A percentile compares a stretch with the other conserved stretches of the same genome.
phyloP scores from a whole-genome alignment of 78 protist genomes.

The Bodo saltans region DNA sequence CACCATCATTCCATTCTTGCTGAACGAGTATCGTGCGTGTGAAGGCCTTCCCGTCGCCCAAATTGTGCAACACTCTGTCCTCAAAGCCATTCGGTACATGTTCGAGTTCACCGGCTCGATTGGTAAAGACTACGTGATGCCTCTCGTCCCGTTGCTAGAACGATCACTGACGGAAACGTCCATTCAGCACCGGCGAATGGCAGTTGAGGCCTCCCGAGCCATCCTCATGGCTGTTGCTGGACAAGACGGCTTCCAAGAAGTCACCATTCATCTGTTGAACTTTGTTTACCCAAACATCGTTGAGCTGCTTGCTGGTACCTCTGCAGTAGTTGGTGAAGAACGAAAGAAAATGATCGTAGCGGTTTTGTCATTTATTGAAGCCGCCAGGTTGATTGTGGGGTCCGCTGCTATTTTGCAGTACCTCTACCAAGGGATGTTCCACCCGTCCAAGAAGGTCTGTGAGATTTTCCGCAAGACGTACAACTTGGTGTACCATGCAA shows the following conservation, averaged over 20 bases:
- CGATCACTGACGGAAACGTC: conserved; percentile 98
- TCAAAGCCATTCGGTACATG: conserved; percentile 93
- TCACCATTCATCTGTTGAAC: conserved; percentile 92
- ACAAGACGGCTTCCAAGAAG: conserved; percentile 83
- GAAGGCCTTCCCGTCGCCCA: conserved; percentile 78
- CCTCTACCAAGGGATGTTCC: conserved; percentile 84
- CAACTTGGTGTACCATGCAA: conserved; percentile 90
- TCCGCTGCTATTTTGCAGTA: conserved; percentile 78
- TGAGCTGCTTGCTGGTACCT: conserved; percentile 87
- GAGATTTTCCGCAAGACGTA: conserved; percentile 95
- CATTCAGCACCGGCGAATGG: conserved; percentile 94
- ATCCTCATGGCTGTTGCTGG: conserved; percentile 65
- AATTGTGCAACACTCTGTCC: conserved; percentile 95
- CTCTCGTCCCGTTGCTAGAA: conserved; percentile 92
- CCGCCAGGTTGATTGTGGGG: conserved; percentile 89
- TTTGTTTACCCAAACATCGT: conserved; percentile 98
- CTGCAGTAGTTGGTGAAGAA: no score
- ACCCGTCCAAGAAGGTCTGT: conserved; percentile 86
- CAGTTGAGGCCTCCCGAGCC: conserved; percentile 72
- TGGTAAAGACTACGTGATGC: conserved; percentile 92
- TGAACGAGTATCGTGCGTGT: conserved; percentile 95
- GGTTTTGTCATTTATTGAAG: conserved; percentile 87
- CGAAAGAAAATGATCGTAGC: not conserved
- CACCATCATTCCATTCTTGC: conserved; percentile 92
- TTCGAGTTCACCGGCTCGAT: conserved; percentile 97